Evolutionary conservation across 1,139 yeast genomes (phyloP).

Genomic region (Nakaseomyces nivariensis): DNA sequence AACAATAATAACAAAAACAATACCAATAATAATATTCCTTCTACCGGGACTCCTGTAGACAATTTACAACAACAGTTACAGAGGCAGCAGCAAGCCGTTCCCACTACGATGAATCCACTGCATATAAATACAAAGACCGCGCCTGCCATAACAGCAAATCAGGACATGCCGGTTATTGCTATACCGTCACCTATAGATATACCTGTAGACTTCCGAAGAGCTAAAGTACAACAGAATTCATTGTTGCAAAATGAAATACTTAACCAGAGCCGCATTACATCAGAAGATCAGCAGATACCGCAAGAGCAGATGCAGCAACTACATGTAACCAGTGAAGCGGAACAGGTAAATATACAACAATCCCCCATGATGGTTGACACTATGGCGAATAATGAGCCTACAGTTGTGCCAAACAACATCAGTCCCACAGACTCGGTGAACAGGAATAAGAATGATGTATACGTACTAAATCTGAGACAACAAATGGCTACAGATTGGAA

Average conservation of each 20-base stretch:
- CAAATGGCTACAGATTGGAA: conserved; percentile 56
- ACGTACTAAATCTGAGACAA: conserved; percentile 29
- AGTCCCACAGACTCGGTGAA: conserved; percentile 2
- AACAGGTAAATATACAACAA: not conserved
- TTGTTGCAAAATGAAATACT: not conserved
- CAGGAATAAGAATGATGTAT: conserved; percentile 13
- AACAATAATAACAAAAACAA: not conserved
- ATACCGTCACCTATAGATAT: conserved; percentile 11
- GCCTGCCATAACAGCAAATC: conserved; percentile 2
- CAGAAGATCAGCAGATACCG: not conserved
- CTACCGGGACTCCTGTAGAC: not conserved
- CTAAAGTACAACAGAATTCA: not conserved
- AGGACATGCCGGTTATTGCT: conserved; percentile 9
- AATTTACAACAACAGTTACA: not conserved
- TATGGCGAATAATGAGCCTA: not conserved
- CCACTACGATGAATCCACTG: conserved; percentile 1
- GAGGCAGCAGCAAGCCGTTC: not conserved
- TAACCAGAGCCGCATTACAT: not conserved
- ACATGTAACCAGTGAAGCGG: not conserved
- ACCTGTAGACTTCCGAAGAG: conserved; percentile 1
- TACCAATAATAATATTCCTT: not conserved
- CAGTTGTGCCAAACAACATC: not conserved
- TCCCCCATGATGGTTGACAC: not conserved
- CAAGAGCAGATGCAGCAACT: not conserved
- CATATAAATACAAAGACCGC: conserved; percentile 3